phyloP scores from a whole-genome alignment of 2,329 filamentous ascomycete species.

The Alternaria ventricosa region DNA sequence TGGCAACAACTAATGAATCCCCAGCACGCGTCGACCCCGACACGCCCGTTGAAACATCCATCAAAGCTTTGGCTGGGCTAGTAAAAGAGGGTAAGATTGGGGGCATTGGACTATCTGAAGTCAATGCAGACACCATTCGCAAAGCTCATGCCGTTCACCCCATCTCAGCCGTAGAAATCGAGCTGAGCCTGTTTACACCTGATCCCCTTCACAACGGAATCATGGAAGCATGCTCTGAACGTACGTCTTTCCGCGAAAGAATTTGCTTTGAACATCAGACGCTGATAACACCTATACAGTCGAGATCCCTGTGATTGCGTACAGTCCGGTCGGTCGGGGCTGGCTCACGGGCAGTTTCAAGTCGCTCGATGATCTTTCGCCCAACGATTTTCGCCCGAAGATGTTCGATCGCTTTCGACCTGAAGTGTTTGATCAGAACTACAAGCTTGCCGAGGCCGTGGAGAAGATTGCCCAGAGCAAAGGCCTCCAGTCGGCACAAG shows the following conservation, averaged over 20 bases:
- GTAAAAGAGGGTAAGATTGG: conserved; percentile 44
- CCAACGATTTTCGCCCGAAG: conserved; percentile 53
- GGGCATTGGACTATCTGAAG: conserved; percentile 49
- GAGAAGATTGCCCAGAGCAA: conserved; percentile 65
- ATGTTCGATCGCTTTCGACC: conserved; percentile 65
- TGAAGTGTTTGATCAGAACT: conserved; percentile 67
- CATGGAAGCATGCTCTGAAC: conserved; percentile 54
- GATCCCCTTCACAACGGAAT: conserved; percentile 63
- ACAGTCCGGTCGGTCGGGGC: conserved; percentile 70
- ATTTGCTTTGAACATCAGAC: not conserved
- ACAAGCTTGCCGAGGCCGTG: conserved; percentile 66
- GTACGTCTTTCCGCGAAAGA: not conserved
- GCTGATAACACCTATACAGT: conserved; percentile 33
- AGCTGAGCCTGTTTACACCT: conserved; percentile 61
- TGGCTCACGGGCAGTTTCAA: conserved; percentile 52
- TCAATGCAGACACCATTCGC: conserved; percentile 49
- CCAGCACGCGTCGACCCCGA: not conserved
- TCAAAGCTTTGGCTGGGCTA: conserved; percentile 34
- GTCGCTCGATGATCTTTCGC: conserved; percentile 60
- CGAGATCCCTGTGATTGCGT: conserved; percentile 67
- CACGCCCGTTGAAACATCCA: conserved; percentile 47
- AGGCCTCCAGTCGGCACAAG: conserved; percentile 62
- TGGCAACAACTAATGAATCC: not conserved
- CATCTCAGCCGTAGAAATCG: conserved; percentile 63
- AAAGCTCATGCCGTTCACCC: conserved; percentile 57